These are phyloP conservation scores for Rhynchosporium graminicola DNA, from an alignment of 2,329 filamentous ascomycete species.

Conservation along the genomic window DNA sequence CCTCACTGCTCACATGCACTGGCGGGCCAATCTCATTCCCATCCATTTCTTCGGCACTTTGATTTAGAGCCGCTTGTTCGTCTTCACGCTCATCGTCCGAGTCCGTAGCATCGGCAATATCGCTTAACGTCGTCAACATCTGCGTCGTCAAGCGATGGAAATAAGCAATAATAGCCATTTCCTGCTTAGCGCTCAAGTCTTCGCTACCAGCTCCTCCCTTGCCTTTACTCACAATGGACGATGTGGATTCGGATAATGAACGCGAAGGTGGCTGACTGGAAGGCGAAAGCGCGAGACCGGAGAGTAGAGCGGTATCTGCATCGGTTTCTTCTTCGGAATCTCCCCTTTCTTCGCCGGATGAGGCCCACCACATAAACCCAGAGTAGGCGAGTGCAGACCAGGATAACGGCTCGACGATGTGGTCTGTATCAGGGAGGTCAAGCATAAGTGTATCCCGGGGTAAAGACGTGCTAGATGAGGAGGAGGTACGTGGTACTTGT, in stretches of 20 bases:
- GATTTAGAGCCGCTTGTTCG: conserved; percentile 44
- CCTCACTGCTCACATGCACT: conserved; percentile 62
- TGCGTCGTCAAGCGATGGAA: conserved; percentile 75
- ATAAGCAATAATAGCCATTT: conserved; percentile 76
- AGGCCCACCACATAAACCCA: conserved; percentile 90
- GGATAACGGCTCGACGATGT: conserved; percentile 61
- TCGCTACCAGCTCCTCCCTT: conserved; percentile 28
- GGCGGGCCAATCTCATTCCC: conserved; percentile 32
- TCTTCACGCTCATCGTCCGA: conserved; percentile 42
- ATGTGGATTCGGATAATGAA: conserved; percentile 45
- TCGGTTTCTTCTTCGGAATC: conserved; percentile 61
- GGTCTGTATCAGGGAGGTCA: conserved; percentile 52
- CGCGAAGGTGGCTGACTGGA: conserved; percentile 26
- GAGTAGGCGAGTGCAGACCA: conserved; percentile 78
- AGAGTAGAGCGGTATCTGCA: conserved; percentile 57
- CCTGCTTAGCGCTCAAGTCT: conserved; percentile 47
- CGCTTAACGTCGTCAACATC: conserved; percentile 62
- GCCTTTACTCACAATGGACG: conserved; percentile 25
- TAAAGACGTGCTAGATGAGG: conserved; percentile 32
- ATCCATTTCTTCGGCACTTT: conserved; percentile 42
- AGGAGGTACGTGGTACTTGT: conserved; percentile 33
- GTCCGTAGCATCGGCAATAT: conserved; percentile 55
- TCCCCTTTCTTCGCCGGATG: conserved; percentile 70
- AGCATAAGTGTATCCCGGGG: conserved; percentile 43
- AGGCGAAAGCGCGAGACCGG: conserved; percentile 49